A percentile compares a stretch with the other conserved stretches of the same genome.
Conservation (phyloP, 306 rosid genomes). For the Corylus avellana region DNA sequence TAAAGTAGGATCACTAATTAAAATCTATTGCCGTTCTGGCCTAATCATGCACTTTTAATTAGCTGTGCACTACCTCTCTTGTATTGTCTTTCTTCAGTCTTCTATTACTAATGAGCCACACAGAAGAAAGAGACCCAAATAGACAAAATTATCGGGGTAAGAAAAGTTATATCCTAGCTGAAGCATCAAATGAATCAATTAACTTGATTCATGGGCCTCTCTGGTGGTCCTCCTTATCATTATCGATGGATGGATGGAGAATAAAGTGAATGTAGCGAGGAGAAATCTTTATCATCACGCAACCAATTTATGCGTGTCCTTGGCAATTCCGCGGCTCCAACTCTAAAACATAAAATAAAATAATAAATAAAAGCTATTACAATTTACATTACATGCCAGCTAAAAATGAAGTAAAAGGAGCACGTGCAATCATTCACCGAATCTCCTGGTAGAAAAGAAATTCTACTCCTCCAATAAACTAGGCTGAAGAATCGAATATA, state of each 20-base stretch:
- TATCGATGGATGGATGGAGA: background rate
- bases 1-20: no score
- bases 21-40: no score
- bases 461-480: background rate
- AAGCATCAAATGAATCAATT: background rate
- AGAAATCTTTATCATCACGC: background rate
- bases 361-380: background rate
- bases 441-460: background rate
- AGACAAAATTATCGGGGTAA: no score
- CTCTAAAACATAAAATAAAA: background rate
- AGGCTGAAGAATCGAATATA: background rate
- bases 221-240: background rate
- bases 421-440: background rate
- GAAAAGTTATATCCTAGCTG: background rate
- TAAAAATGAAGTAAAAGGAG: no score
- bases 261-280: background rate
- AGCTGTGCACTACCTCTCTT: no score
- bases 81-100: no score
- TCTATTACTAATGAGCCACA: no score
- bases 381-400: background rate
- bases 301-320: background rate
- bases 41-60: no score
- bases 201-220: background rate
- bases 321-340: background rate
- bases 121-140: no score